Conservation (phyloP, 148 eudicot species). For the Cornus controversa region DNA sequence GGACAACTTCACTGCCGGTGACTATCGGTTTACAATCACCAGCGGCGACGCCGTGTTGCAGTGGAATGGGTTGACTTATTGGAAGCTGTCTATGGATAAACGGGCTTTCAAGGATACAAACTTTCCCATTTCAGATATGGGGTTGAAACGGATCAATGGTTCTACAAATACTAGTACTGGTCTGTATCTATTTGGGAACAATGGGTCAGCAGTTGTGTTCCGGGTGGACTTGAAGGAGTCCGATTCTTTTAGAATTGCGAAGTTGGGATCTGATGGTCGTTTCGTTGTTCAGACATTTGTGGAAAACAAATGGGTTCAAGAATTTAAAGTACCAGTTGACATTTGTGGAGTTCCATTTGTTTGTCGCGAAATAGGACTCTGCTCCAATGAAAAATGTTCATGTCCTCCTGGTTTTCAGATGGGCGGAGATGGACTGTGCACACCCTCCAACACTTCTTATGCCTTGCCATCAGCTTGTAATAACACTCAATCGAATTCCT, state of each 20-base stretch:
- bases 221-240: conserved; percentile 33
- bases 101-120: conserved; percentile 40
- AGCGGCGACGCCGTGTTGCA: conserved; percentile 47
- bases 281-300: too few relatives aligned
- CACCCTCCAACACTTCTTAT: conserved; percentile 41
- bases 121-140: conserved; percentile 41
- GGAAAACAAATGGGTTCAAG: too few relatives aligned
- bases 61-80: conserved; percentile 57
- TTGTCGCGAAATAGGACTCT: too few relatives aligned
- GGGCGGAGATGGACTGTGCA: conserved; percentile 34
- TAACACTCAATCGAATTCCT: conserved; percentile 20
- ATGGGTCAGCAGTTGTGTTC: conserved; percentile 45
- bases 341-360: conserved; percentile 51
- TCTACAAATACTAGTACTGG: too few relatives aligned
- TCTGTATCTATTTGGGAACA: conserved; percentile 42
- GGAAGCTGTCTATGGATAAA: conserved; percentile 68
- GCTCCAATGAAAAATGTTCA: too few relatives aligned
- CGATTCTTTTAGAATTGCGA: too few relatives aligned
- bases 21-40: conserved; percentile 45
- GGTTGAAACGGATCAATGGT: conserved; percentile 43
- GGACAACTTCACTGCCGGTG: conserved; percentile 48
- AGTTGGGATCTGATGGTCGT: too few relatives aligned
- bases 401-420: conserved; percentile 65
- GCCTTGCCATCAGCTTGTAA: conserved; percentile 50
- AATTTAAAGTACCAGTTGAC: conserved; percentile 46